Evolutionary conservation across 768 basidiomycete genomes (phyloP), one percentile per base, ranked within the genome.

Genomic region (Lentinula boryana): DNA sequence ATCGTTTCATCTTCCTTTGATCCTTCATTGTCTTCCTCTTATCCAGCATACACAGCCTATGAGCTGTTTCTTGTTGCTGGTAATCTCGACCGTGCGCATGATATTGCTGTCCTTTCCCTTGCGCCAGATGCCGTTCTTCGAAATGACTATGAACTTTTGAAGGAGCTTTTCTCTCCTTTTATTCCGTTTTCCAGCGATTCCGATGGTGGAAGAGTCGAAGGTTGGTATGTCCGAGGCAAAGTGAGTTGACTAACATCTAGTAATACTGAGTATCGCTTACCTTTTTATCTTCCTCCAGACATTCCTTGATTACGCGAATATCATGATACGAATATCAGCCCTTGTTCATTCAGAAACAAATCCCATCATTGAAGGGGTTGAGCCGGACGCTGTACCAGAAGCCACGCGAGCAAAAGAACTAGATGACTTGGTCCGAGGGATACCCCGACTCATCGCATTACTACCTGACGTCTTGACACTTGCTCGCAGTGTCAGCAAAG

Each of bases 171-270:
- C 65, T 76, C 74, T 54, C 79, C 79, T 8, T 86, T 98, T 64
- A 76, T 76, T 23, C 81, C 79, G 10, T 77, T 78, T 41, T 70
- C 76, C 2, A 40, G 23, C 31, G 40, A 56, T 23, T n/a, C 40
- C 1, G 40, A 56, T 56, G 3, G 15, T 44, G 55, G 55, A 36
- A 40, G 41, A 31, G 80, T 95, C 9, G 84, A 84, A 46, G 85
- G 85, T 8, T 97, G 95, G 95, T 80, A 87, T 66, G 79, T 84
- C 38, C 86, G 89, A 38, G 95, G 95, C 56, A 89, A 95, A 82
- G 93, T 90, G 64, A 57, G 66, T 65, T 2, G 33, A 13, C 6
- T 4, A 23, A 21, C 16, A 5, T 43, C 44, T 18, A 9, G 1
- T 36, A 21, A 16, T 38, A 3, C 32, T 10, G 46, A 36, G 16